Percentiles rank a stretch among this genome's conserved stretches.
phyloP scores from a whole-genome alignment of 148 eudicot species.

The Fagopyrum homotropicum region DNA sequence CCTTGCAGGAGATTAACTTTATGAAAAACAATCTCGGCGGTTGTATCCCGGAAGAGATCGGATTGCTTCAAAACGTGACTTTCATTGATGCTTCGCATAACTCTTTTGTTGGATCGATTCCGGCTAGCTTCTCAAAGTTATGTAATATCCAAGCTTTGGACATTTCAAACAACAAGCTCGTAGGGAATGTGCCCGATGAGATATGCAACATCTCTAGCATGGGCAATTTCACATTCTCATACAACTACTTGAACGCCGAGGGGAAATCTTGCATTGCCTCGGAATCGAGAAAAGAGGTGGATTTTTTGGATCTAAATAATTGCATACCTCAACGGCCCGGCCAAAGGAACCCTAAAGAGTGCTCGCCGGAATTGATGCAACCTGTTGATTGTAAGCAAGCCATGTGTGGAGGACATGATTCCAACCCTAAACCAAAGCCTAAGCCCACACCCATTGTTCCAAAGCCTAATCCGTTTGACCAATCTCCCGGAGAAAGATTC shows the following conservation, averaged over 20 bases:
- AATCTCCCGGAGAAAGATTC: not conserved
- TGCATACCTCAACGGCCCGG: constrained; percentile 42
- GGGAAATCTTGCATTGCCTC: constrained; percentile 35
- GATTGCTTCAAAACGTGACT: constrained; percentile 21
- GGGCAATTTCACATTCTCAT: constrained; percentile 60
- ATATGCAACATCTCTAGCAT: constrained; percentile 47
- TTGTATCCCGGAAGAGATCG: constrained; percentile 23
- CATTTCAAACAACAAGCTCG: constrained; percentile 61
- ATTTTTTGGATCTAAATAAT: constrained; percentile 28
- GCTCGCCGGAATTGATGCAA: constrained; percentile 30
- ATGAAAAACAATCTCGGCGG: constrained; percentile 19
- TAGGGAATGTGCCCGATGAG: constrained; percentile 46
- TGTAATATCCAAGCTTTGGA: constrained; percentile 55
- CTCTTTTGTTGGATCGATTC: constrained; percentile 48
- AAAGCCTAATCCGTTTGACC: not conserved
- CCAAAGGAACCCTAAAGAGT: constrained; percentile 41
- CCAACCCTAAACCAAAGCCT: not conserved
- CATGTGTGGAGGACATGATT: constrained; percentile 19
- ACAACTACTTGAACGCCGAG: constrained; percentile 60
- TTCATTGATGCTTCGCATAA: constrained; percentile 15
- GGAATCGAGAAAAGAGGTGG: constrained; percentile 18
- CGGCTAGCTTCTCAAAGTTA: constrained; percentile 31
- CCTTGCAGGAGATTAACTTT: constrained; percentile 21
- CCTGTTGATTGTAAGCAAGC: constrained; percentile 37
- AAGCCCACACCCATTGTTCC: not conserved